Conservation (phyloP, 306 rosid genomes). For the Glycine latifolia region DNA sequence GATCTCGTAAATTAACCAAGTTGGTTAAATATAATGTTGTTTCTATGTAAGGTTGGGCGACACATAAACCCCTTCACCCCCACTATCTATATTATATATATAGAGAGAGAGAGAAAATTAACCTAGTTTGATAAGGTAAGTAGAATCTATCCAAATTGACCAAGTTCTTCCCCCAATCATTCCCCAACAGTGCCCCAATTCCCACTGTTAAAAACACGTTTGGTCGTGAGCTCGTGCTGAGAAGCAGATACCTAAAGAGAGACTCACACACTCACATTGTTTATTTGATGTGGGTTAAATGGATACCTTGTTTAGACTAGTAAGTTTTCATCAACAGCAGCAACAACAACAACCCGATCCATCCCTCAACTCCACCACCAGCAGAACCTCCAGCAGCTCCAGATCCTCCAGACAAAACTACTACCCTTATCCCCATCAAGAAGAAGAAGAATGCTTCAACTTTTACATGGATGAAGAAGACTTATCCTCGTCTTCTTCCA, state of each 20-base stretch:
- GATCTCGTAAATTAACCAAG: no score
- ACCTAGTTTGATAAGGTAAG: conserved; percentile 34
- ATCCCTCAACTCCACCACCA: conserved; percentile 79
- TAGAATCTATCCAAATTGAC: conserved; percentile 51
- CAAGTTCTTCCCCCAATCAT: conserved; percentile 25
- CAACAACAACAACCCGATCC: conserved; percentile 58
- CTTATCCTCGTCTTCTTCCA: conserved; percentile 86
- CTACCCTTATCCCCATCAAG: conserved; percentile 8
- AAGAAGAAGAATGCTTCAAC: conserved; percentile 94
- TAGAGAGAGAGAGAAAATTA: conserved; percentile 9
- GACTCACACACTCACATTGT: neutral
- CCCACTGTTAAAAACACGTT: conserved; percentile 65
- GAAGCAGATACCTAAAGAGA: conserved; percentile 23
- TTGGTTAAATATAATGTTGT: no score
- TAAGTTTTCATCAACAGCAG: conserved; percentile 55
- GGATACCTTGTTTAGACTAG: conserved; percentile 97
- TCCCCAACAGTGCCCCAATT: conserved; percentile 36
- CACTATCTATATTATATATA: neutral
- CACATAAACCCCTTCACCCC: neutral
- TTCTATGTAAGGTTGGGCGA: no score
- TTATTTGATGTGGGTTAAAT: conserved; percentile 69
- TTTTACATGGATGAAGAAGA: conserved; percentile 98
- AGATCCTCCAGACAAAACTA: conserved; percentile 68
- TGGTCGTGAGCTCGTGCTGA: conserved; percentile 15
- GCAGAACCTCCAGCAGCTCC: conserved; percentile 75